Conservation (phyloP, 179 eudicot species). For the Beta macrorhiza region DNA sequence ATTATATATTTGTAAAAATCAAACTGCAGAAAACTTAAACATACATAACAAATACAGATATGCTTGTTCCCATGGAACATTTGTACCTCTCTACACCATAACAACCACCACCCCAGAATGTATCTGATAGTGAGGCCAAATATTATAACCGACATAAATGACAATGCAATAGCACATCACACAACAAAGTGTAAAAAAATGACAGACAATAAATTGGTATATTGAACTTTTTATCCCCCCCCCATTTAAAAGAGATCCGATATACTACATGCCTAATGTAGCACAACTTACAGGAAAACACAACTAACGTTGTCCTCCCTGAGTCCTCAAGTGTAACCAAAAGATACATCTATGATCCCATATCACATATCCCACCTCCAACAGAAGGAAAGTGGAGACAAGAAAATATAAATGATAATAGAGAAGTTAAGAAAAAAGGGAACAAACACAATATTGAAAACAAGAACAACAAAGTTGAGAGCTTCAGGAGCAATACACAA, state of each 20-base stretch:
- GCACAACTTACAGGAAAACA: not conserved
- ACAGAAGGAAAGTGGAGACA: not conserved
- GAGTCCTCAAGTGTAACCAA: not conserved
- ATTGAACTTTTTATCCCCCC: not conserved
- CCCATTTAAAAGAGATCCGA: not conserved
- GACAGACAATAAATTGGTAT: not conserved
- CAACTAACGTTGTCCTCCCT: not conserved
- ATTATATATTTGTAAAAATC: slow-evolving; percentile 10
- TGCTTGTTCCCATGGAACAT: not conserved
- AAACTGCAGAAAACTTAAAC: not conserved
- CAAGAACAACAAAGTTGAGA: not conserved
- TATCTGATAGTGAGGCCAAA: not conserved
- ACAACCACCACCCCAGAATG: not conserved
- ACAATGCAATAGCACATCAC: not conserved
- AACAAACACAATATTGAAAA: not conserved
- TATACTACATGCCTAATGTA: not conserved
- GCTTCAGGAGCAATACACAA: not conserved
- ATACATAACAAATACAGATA: not conserved
- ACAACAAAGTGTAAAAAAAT: not conserved
- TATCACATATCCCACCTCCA: too few relatives aligned
- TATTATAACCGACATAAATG: not conserved
- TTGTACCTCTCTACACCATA: not conserved
- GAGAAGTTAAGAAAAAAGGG: not conserved
- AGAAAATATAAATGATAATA: not conserved
- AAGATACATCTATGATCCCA: not conserved